Base-by-base conservation (phyloP, 2,329 filamentous ascomycete genomes). In the Monosporascus sp. region DNA sequence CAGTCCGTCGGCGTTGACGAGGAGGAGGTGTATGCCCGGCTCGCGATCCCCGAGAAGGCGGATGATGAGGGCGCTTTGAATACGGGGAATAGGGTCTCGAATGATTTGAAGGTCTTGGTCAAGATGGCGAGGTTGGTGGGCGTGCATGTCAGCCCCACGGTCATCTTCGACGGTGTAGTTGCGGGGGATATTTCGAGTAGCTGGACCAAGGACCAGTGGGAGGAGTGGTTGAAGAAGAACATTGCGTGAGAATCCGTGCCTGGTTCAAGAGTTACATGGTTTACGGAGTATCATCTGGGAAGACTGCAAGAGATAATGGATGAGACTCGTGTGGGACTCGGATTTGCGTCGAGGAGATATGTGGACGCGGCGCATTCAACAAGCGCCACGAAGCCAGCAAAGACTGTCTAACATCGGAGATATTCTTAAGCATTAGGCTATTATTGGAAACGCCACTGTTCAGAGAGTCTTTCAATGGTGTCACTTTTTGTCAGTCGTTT, bases 61-160 rank as follows among this genome's bases (percentile, higher is more conserved):
- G 82, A 70, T 4, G 74, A 78, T 44, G 86, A 89, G 62, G 89
- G 87, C 0, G 74, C 78, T 35, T 70, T 91, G 69, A 97, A 97
- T 68, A 70, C 67, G 8, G 92, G 93, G 0, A 97, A 97, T 68
- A 76, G 77, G 53, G 87, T 95, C 50, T 97, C 92, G 24, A 81
- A 88, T 67, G 91, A 96, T 70, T 71, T 97, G 52, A 97, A 96
- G 78, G 72, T 89, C 48, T 75, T 93, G 64, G 84, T 93, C 57
- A 95, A 92, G 80, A 86, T 86, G 69, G 81, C 89, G 63, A 78
- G 93, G 44, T 72, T 94, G 60, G 81, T 89, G 8, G 88, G 92
- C 14, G 84, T 96, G 44, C 93, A 97, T 74, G 90, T 97, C 41
- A 93, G 90, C 43, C 93, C 93, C 2, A 97, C 92, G 0, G 91